Conservation (phyloP, 139 green algal species). For the Astrephomene gubernaculifera region DNA sequence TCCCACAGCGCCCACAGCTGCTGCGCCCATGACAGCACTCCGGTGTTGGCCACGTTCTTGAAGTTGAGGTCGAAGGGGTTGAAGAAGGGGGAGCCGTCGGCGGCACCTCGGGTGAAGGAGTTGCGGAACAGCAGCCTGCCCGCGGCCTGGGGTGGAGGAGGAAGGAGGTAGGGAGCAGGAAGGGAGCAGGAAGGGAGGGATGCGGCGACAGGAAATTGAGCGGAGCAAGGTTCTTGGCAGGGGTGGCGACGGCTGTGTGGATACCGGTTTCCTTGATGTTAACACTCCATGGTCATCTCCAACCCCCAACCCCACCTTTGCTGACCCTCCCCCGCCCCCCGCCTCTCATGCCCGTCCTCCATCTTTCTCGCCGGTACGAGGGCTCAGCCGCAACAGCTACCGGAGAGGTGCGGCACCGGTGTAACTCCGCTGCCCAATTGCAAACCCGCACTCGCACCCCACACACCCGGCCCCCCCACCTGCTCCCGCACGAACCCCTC, state of each 20-base stretch:
- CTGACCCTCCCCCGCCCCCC: too few species aligned
- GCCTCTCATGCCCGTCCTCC: too few species aligned
- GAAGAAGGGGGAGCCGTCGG: constrained; percentile 60
- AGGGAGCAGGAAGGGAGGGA: background rate
- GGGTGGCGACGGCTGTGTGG: too few species aligned
- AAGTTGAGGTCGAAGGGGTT: constrained; percentile 59
- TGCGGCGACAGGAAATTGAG: background rate
- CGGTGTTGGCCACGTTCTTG: constrained; percentile 73
- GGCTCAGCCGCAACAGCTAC: too few species aligned
- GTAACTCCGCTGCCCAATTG: too few species aligned
- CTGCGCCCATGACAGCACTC: constrained; percentile 61
- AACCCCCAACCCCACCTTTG: too few species aligned
- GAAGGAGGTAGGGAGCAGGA: background rate
- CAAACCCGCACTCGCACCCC: too few species aligned
- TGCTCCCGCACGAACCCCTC: constrained; percentile 71
- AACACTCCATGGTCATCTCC: too few species aligned
- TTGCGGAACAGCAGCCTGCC: constrained; percentile 56
- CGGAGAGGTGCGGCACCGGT: too few species aligned
- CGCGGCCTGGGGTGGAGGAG: constrained; percentile 47
- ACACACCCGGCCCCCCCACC: constrained; percentile 52
- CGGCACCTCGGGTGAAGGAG: constrained; percentile 57
- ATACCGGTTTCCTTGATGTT: too few species aligned
- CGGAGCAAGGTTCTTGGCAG: too few species aligned
- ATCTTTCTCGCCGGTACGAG: too few species aligned
- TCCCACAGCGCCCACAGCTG: constrained; percentile 62